Evolutionary conservation across 345 rosid genomes (phyloP).

Genomic region (Rhodomyrtus tomentosa): DNA sequence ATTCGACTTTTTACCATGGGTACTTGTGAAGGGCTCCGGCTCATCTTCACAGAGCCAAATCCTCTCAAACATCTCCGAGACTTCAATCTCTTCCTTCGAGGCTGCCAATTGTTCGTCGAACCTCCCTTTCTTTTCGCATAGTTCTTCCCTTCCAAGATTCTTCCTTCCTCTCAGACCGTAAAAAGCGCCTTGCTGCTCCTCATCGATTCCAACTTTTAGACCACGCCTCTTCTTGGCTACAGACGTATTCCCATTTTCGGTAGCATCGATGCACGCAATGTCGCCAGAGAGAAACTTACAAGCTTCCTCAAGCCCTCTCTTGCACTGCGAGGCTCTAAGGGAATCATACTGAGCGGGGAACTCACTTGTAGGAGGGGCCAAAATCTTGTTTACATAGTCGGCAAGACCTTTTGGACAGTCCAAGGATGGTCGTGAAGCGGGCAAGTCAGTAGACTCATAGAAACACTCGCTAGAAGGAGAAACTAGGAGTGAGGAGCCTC

Average conservation of each 20-base stretch:
- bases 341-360: conserved; percentile 19
- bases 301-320: conserved; percentile 22
- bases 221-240: not conserved
- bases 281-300: conserved; percentile 16
- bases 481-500: not conserved
- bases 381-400: not conserved
- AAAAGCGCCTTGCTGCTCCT: conserved; percentile 5
- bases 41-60: conserved; percentile 14
- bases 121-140: conserved; percentile 35
- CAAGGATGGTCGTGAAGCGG: not conserved
- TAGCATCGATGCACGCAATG: conserved; percentile 3
- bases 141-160: conserved; percentile 33
- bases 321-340: conserved; percentile 18
- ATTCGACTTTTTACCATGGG: not conserved
- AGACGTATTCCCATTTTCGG: not conserved
- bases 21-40: not conserved
- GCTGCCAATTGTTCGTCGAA: conserved; percentile 40
- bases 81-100: conserved; percentile 19
- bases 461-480: not conserved
- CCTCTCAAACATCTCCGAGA: conserved; percentile 59
- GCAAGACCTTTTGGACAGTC: conserved; percentile 2
- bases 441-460: not conserved
- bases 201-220: conserved; percentile 11
- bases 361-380: conserved; percentile 25
- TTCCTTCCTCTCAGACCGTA: conserved; percentile 38